These are phyloP conservation scores for Imleria badia DNA, from an alignment of 768 basidiomycete genomes.

Conservation along the genomic window DNA sequence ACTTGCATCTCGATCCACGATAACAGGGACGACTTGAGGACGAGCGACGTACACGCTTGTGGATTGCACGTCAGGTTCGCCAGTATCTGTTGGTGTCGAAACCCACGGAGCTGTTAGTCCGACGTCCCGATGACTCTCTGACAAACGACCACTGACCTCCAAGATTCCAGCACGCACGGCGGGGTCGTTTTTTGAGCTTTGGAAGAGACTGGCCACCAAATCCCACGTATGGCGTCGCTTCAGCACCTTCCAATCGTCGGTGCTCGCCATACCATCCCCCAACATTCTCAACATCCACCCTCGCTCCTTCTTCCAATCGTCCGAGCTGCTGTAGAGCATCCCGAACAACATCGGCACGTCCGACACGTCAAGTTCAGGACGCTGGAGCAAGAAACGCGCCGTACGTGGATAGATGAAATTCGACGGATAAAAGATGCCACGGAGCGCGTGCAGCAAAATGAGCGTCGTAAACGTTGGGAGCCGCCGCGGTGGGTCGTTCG, in stretches of 20 bases:
- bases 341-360: constrained; percentile 92
- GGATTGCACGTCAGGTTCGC: constrained; percentile 70
- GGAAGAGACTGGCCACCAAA: constrained; percentile 77
- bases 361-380: constrained; percentile 71
- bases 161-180: constrained; percentile 57
- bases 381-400: constrained; percentile 86
- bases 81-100: constrained; percentile 49
- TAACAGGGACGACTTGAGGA: constrained; percentile 70
- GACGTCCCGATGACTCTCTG: not conserved
- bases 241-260: constrained; percentile 79
- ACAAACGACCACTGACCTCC: constrained; percentile 48
- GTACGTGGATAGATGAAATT: constrained; percentile 86
- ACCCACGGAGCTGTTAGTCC: not conserved
- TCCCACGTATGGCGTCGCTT: constrained; percentile 88
- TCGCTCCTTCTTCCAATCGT: constrained; percentile 86
- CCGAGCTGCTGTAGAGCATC: constrained; percentile 78
- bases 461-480: constrained; percentile 80
- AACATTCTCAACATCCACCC: constrained; percentile 86
- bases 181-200: constrained; percentile 56
- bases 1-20: constrained; percentile 84
- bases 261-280: constrained; percentile 73
- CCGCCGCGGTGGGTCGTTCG: constrained; percentile 54
- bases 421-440: constrained; percentile 82
- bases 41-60: constrained; percentile 67
- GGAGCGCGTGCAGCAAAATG: constrained; percentile 78